phyloP scores from a whole-genome alignment of 768 basidiomycete genomes.

The Pulveroboletus ravenelii region DNA sequence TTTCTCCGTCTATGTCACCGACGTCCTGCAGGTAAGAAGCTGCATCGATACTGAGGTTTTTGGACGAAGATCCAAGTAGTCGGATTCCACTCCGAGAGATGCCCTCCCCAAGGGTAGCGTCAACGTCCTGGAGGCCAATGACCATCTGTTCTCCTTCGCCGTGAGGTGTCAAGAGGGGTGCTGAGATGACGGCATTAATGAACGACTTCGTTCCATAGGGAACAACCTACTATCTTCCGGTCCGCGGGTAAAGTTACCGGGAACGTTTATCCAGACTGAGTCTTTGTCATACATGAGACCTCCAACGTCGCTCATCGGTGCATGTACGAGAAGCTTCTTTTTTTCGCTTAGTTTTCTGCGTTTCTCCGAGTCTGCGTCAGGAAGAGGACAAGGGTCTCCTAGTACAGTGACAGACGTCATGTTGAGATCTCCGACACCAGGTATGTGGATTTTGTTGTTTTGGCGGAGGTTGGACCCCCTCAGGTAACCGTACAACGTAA shows the following conservation, averaged over 20 bases:
- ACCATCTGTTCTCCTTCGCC: conserved; percentile 99
- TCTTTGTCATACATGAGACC: conserved; percentile 98
- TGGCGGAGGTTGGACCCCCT: conserved; percentile 79
- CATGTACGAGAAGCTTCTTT: conserved; percentile 86
- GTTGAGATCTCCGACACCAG: conserved; percentile 87
- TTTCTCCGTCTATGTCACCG: conserved; percentile 35
- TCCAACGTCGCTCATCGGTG: conserved; percentile 98
- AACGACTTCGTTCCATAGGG: not conserved
- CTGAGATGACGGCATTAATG: conserved; percentile 33
- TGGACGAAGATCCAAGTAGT: conserved; percentile 78
- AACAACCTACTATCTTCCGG: conserved; percentile 51
- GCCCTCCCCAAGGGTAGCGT: conserved; percentile 75
- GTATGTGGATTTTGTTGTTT: conserved; percentile 84
- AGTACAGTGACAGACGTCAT: conserved; percentile 70
- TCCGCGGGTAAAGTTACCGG: conserved; percentile 87
- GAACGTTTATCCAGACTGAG: conserved; percentile 96
- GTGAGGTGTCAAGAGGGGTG: conserved; percentile 61
- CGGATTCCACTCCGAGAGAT: conserved; percentile 78
- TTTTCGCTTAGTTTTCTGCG: conserved; percentile 91
- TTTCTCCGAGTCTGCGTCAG: conserved; percentile 87
- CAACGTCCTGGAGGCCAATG: conserved; percentile 88
- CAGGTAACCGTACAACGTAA: conserved; percentile 93
- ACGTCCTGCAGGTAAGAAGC: conserved; percentile 29
- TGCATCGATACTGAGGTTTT: conserved; percentile 48
- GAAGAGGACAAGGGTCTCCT: conserved; percentile 94